Evolutionary conservation across 768 basidiomycete genomes (phyloP), one percentile per base, ranked within the genome.

Genomic region (Crepidotus variabilis): DNA sequence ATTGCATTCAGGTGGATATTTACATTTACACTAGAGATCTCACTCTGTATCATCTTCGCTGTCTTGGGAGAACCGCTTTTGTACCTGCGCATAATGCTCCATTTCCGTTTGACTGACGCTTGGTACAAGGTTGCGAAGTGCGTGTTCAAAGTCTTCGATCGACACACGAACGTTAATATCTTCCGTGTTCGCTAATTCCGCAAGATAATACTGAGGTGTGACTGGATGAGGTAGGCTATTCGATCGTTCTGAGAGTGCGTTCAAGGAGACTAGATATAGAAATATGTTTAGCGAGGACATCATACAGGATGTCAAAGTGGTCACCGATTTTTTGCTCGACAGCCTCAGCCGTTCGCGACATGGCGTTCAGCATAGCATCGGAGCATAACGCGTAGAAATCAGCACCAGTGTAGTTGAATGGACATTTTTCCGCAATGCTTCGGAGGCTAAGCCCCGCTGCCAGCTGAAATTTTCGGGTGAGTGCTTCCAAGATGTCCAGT

Each of bases 331-430:
- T 86, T 6, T 65, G 67, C 57, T 98, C 96, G 13, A 98, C 74
- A 50, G 80, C 81, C 58, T 83, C 80, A 0, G 97, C 95, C 61
- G 88, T 93, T 35, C 90, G 76, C 20, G 92, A 86, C 87, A 99
- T 96, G 9, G 97, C 93, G 68, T 91, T 90, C 55, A 99, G 78
- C 81, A 99, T 85, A 1, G 97, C 95, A 71, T 99, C 96, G 5
- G 94, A 90, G 70, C 97, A 98, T 8, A 99, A 75, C 0, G 97
- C 97, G 74, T 99, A 98, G 60, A 98, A 94, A 69, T 99, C 97
- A 43, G 97, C 97, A 46, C 97, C 97, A 2, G 97, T 98, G 67
- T 88, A 94, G 67, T 94, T 93, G 77, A 95, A 92, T 0, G 93
- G 88, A 59, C 95, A 98, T 33, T 74, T 72, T 23, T 84, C 76